A percentile compares a stretch with the other conserved stretches of the same genome.
These are phyloP conservation scores for Metarhizium sp. DNA, from an alignment of 2,329 filamentous ascomycete species.

Conservation along the genomic window DNA sequence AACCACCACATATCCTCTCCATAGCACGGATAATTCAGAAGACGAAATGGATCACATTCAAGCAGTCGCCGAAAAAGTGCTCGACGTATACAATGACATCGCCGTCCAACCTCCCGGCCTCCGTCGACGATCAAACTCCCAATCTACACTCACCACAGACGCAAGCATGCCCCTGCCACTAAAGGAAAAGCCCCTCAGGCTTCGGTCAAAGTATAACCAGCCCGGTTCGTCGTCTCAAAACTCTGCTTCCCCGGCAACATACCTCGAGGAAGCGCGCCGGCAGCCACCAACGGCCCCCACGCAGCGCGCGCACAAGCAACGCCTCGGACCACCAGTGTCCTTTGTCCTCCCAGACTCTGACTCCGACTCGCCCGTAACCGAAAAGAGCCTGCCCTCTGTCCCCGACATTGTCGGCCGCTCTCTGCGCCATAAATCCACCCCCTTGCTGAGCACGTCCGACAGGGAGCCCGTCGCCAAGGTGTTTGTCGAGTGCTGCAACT, in stretches of 20 bases:
- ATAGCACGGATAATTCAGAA: conserved; percentile 3
- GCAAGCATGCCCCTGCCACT: conserved; percentile 24
- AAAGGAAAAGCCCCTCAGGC: conserved; percentile 28
- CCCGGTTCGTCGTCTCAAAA: background rate
- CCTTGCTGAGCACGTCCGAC: conserved; percentile 5
- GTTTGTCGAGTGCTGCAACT: conserved; percentile 56
- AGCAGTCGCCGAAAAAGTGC: conserved; percentile 11
- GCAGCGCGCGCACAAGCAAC: conserved; percentile 6
- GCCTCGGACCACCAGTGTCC: conserved; percentile 13
- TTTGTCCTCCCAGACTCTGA: conserved; percentile 5
- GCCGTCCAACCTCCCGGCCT: conserved; percentile 9
- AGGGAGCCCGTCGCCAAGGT: conserved; percentile 47
- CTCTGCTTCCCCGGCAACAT: conserved; percentile 6
- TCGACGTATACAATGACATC: conserved; percentile 10
- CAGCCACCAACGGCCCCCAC: conserved; percentile 8
- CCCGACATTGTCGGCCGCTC: background rate
- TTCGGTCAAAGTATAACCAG: conserved; percentile 11
- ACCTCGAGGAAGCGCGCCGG: conserved; percentile 14
- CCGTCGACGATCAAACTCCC: conserved; percentile 8
- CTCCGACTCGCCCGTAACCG: background rate
- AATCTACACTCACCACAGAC: conserved; percentile 7
- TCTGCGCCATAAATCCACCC: conserved; percentile 5
- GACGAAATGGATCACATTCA: conserved; percentile 8
- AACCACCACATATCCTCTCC: conserved; percentile 2
- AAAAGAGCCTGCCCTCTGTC: background rate